phyloP scores from a whole-genome alignment of 2,329 filamentous ascomycete species.

The Aspergillus phoenicis region DNA sequence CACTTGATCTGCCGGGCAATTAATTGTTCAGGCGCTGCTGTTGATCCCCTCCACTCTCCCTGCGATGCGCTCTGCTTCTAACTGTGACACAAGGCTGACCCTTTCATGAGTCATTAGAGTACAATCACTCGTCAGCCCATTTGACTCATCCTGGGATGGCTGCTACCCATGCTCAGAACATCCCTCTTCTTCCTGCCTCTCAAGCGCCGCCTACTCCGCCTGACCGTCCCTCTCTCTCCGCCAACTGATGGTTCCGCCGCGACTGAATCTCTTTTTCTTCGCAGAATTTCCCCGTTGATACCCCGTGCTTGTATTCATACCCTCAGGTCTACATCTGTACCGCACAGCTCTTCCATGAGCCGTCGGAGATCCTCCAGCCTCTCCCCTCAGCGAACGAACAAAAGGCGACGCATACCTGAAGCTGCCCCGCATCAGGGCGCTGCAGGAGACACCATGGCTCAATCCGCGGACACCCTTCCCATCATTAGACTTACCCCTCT shows the following conservation, averaged over 20 bases:
- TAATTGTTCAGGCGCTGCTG: neutral
- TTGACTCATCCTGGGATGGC: constrained; percentile 1
- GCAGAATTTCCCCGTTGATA: constrained; percentile 1
- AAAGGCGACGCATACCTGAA: constrained; percentile 36
- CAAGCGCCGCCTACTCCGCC: neutral
- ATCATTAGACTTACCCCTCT: constrained; percentile 65
- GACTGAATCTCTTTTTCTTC: neutral
- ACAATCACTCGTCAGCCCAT: neutral
- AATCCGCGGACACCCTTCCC: constrained; percentile 23
- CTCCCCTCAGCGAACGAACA: constrained; percentile 30
- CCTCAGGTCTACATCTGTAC: neutral
- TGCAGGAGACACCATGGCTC: constrained; percentile 27
- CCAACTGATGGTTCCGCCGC: neutral
- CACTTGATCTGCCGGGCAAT: neutral
- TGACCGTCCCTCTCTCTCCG: neutral
- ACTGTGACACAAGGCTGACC: neutral
- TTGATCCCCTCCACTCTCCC: neutral
- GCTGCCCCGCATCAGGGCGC: constrained; percentile 25
- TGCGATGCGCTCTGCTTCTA: neutral
- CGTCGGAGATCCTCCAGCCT: constrained; percentile 20
- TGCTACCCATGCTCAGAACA: neutral
- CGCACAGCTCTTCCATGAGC: constrained; percentile 30
- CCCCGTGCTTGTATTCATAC: neutral
- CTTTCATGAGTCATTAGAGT: neutral
- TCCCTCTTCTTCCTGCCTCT: neutral